Base-by-base conservation (phyloP, 305 asterid genomes). In the Fraxinus sp. region DNA sequence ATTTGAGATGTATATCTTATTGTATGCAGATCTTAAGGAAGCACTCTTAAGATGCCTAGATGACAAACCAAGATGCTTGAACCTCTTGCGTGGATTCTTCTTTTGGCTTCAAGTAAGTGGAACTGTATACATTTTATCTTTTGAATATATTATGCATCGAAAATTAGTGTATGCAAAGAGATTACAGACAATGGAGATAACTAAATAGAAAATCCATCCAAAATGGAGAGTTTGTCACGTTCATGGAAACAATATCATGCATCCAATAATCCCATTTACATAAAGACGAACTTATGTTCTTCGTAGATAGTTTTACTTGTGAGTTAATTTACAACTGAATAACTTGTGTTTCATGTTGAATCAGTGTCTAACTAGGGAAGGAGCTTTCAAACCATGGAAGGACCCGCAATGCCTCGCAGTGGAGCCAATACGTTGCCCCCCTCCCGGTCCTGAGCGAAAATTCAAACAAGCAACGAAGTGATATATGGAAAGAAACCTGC, bases 51-150 rank as follows among this genome's bases (percentile, higher is more conserved):
- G 8, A 9, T 13, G 1, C 33, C 39, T 8, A n/a, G 1, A 41
- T 7, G 33, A 37, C 7, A 37, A 36, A 79, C 36, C 22, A 62
- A 81, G 41, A 39, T 16, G 80, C 55, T 26, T 81, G 84, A 46
- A 59, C 84, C 46, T 81, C 66, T 28, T 81, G 33, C 84, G 80
- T 37, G 77, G 84, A 13, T 81, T 76, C 32, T 76, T 75, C 64
- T 75, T 37, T n/a, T 62, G 76, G 77, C 36, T 76, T 75, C 30
- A 81, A 72, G 84, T 74, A 20, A 57, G 75, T 81, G 75, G n/a
- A 1, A 55, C 32, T 9, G 0, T 22, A 22, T 41, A 20, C 49
- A n/a, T 30, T 22, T 80, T 35, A 24, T 10, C 36, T 66, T 66
- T 66, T 3, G 28, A 64, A 26, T 24, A 7, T 26, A 28, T 26